phyloP scores from a whole-genome alignment of 2,329 filamentous ascomycete genomes.

The Fusarium fujikuroi region DNA sequence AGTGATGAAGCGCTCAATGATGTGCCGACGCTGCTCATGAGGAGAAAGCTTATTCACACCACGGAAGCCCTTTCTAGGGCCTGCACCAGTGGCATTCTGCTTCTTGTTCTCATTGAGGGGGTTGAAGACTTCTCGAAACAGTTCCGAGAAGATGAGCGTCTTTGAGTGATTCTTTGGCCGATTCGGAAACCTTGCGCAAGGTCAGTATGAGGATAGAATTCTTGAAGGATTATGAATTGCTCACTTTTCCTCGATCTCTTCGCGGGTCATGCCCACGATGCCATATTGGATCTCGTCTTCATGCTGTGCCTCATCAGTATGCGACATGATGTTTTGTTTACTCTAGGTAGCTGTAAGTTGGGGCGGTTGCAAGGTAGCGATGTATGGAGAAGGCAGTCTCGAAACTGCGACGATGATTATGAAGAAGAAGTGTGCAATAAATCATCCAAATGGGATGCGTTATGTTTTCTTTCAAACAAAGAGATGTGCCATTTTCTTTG shows the following conservation, averaged over 20 bases:
- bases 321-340: constrained; percentile 14
- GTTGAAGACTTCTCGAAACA: constrained; percentile 84
- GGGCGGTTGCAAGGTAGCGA: not conserved
- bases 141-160: constrained; percentile 83
- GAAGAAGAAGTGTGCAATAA: not conserved
- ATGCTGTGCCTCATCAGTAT: constrained; percentile 53
- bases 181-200: constrained; percentile 77
- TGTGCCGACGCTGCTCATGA: constrained; percentile 80
- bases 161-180: constrained; percentile 82
- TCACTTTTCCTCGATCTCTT: constrained; percentile 60
- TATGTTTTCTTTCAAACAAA: not conserved
- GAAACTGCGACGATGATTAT: not conserved
- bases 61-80: constrained; percentile 68
- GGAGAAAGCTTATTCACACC: constrained; percentile 70
- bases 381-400: not conserved
- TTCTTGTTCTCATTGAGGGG: constrained; percentile 83
- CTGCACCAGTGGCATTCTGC: constrained; percentile 69
- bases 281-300: constrained; percentile 66
- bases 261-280: constrained; percentile 50
- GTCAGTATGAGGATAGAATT: constrained; percentile 27
- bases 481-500: not conserved
- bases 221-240: not conserved
- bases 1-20: constrained; percentile 87
- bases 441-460: not conserved
- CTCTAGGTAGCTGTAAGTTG: constrained; percentile 14